These are phyloP conservation scores for Apiospora phragmitis DNA, from an alignment of 2,329 filamentous ascomycete species.

Conservation along the genomic window DNA sequence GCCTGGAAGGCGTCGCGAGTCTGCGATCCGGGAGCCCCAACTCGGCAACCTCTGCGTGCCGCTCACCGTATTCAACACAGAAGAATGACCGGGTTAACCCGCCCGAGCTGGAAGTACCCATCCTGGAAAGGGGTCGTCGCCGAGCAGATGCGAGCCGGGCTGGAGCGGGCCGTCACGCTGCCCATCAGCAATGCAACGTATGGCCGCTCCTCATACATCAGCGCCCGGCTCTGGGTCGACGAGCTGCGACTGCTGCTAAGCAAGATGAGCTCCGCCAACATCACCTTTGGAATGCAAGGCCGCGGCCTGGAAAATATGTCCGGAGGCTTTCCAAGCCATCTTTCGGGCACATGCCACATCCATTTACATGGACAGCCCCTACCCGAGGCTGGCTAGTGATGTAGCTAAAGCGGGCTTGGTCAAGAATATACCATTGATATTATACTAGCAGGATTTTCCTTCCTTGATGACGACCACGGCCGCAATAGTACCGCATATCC, in stretches of 20 bases:
- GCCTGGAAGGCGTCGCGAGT: constrained; percentile 23
- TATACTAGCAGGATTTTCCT: no score
- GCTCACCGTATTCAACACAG: constrained; percentile 28
- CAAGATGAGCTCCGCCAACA: not conserved
- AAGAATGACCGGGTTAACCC: constrained; percentile 30
- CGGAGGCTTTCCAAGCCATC: no score
- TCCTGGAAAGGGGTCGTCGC: constrained; percentile 22
- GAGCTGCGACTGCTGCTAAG: not conserved
- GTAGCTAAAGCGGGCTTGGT: no score
- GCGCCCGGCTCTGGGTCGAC: constrained; percentile 17
- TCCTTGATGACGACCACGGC: no score
- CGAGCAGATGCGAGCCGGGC: constrained; percentile 14
- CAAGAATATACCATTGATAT: no score
- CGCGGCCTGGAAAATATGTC: no score
- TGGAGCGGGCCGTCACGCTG: constrained; percentile 17
- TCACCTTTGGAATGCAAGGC: not conserved
- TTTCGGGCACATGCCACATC: no score
- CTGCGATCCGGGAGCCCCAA: constrained; percentile 25
- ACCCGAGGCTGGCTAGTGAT: no score
- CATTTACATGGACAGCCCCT: no score
- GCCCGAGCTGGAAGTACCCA: constrained; percentile 24
- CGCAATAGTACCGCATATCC: no score
- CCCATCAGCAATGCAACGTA: constrained; percentile 19
- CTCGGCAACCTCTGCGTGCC: constrained; percentile 23
- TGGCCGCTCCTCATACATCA: constrained; percentile 22